Evolutionary conservation across 768 basidiomycete genomes (phyloP), one percentile per base, ranked within the genome.

Genomic region (Lactarius quietus): DNA sequence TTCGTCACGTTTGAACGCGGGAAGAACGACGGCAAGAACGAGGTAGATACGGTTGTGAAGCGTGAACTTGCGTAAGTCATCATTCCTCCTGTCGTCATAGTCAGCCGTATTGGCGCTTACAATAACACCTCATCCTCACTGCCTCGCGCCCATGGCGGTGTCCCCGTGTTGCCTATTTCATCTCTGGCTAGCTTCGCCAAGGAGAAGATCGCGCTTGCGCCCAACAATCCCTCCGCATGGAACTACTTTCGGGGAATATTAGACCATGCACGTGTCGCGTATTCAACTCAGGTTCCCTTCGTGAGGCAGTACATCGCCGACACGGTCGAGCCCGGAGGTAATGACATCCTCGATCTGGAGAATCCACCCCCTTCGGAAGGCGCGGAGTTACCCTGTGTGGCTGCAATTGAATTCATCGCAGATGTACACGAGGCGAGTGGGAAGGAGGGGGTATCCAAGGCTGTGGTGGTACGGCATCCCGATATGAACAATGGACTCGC

Each of bases 141-240:
- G 48, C 48, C 48, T 51, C 48, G 48, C 48, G 23, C 38, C 41
- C 41, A 58, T 61, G 64, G 54, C 60, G 45, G 39, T 65, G 64
- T 61, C 48, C 41, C 14, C 45, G 55, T 59, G 14, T 36, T 54
- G 48, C 53, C 59, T 18, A 48, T 59, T 45, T 39, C 15, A n/a
- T 39, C 92, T 28, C 26, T 28, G 20, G 39, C 7, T 35, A 69
- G 69, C 17, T 97, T 86, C 70, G 82, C 84, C n/a, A 92, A 95
- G 76, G 80, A 87, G 70, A 88, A 87, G 72, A 91, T 98, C 59
- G 84, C 90, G 23, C 77, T 89, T 14, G 92, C 92, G 5, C 94
- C 97, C 8, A 95, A 95, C 75, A 99, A 99, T 70, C 83, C 88
- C 0, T 96, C 95, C 0, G 91, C 93, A 0, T 99, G 97, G 97